Percentiles rank a stretch among this genome's conserved stretches.
Evolutionary conservation across 805 yeast species (phyloP).

Genomic region (Kuraishia cidri): DNA sequence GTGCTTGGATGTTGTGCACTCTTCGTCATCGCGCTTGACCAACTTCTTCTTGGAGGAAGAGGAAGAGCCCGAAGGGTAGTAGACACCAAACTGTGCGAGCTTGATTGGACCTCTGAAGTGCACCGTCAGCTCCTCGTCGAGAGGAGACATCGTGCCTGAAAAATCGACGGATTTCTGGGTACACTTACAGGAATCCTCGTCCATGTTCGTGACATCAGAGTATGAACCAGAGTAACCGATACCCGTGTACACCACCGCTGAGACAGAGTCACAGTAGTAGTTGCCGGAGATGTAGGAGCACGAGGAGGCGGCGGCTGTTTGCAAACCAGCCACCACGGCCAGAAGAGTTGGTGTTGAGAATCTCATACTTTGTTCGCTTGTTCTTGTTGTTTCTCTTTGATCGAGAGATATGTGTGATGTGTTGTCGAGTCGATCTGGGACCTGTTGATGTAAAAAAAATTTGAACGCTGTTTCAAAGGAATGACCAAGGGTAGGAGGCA

Average conservation of each 20-base stretch:
- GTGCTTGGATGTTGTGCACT: conserved; percentile 34
- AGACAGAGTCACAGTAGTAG: conserved; percentile 71
- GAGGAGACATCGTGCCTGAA: conserved; percentile 69
- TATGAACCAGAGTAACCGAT: conserved; percentile 83
- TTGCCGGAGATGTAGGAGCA: conserved; percentile 51
- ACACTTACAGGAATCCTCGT: conserved; percentile 53
- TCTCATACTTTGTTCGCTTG: no score
- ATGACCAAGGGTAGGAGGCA: no score
- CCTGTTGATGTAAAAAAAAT: no score
- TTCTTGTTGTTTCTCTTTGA: no score
- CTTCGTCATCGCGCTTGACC: conserved; percentile 29
- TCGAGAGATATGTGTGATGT: no score
- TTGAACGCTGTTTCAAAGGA: no score
- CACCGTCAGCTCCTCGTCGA: conserved; percentile 79
- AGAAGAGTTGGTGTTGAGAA: no score
- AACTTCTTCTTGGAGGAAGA: conserved; percentile 25
- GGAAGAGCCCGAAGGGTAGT: conserved; percentile 52
- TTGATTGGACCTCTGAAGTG: conserved; percentile 88
- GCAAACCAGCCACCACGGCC: conserved; percentile 11
- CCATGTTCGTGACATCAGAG: conserved; percentile 67
- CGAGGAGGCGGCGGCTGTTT: conserved; percentile 11
- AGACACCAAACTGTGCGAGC: conserved; percentile 82
- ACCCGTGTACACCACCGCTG: conserved; percentile 43
- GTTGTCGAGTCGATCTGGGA: no score
- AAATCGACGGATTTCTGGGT: conserved; percentile 46